Conservation (phyloP, 495 filamentous ascomycete species). For the Opeltia flavorubescens region DNA sequence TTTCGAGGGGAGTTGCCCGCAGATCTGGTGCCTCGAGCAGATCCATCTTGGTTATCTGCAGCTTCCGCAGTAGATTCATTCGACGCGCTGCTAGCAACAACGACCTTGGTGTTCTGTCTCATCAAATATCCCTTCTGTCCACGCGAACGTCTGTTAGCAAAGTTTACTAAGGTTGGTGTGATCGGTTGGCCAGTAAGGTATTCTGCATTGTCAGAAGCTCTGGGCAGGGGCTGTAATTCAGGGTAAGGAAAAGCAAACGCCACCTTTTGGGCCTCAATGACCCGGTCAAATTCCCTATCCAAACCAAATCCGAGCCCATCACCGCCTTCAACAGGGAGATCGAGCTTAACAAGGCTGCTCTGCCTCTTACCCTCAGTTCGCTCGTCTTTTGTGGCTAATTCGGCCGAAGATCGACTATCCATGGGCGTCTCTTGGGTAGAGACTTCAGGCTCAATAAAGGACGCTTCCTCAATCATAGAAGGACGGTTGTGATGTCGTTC, state of each 20-base stretch:
- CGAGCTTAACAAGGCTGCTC: slow-evolving; percentile 45
- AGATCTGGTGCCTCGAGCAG: slow-evolving; percentile 43
- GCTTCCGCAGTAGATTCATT: slow-evolving; percentile 30
- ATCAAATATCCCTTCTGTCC: slow-evolving; percentile 95
- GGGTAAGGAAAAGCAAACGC: slow-evolving; percentile 40
- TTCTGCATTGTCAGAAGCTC: slow-evolving; percentile 11
- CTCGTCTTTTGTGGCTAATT: slow-evolving; percentile 6
- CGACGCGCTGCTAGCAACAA: slow-evolving; percentile 66
- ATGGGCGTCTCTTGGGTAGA: slow-evolving; percentile 12
- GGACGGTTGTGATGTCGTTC: slow-evolving; percentile 40
- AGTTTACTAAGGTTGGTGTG: slow-evolving; percentile 4
- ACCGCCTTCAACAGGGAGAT: slow-evolving; percentile 46
- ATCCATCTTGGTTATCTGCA: slow-evolving; percentile 38
- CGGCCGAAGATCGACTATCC: slow-evolving; percentile 6
- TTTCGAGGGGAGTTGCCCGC: slow-evolving; percentile 63
- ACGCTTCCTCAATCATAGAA: slow-evolving; percentile 19
- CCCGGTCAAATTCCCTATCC: slow-evolving; percentile 83
- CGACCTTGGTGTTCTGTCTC: slow-evolving; percentile 95
- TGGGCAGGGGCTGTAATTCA: slow-evolving; percentile 11
- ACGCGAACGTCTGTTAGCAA: slow-evolving; percentile 42
- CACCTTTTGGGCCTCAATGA: slow-evolving; percentile 98
- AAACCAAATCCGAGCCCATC: slow-evolving; percentile 59
- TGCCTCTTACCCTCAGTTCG: slow-evolving; percentile 28
- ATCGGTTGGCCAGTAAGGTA: slow-evolving; percentile 18
- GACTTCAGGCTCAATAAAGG: slow-evolving; percentile 17